Conservation (phyloP, 768 basidiomycete genomes). For the Mycena haematopus region DNA sequence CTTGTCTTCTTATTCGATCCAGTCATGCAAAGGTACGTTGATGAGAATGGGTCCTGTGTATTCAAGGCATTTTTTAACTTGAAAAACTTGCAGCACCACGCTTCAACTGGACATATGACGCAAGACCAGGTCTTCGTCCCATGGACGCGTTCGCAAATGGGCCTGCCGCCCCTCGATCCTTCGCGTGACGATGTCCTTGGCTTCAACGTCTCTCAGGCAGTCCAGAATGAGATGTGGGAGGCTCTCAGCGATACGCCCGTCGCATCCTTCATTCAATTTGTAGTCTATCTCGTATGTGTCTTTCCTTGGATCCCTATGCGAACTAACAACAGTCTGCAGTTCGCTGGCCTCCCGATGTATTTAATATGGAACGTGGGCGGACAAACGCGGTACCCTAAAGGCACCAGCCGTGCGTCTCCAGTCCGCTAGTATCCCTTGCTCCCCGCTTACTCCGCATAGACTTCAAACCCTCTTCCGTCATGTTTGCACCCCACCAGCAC, state of each 20-base stretch:
- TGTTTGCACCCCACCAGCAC: conserved; percentile 84
- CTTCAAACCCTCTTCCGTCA: conserved; percentile 79
- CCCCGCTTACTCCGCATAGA: conserved; percentile 44
- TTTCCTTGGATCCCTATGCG: not conserved
- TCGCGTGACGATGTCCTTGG: conserved; percentile 69
- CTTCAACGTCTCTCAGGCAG: conserved; percentile 66
- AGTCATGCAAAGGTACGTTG: conserved; percentile 11
- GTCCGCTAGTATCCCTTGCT: not conserved
- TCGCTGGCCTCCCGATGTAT: conserved; percentile 88
- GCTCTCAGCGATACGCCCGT: conserved; percentile 93
- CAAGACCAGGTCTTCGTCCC: conserved; percentile 98
- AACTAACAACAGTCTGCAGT: conserved; percentile 41
- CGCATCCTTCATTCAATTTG: conserved; percentile 57
- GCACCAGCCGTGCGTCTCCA: conserved; percentile 76
- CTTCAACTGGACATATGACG: conserved; percentile 90
- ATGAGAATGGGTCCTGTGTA: not conserved
- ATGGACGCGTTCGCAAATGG: conserved; percentile 75
- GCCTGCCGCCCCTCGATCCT: conserved; percentile 69
- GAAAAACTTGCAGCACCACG: conserved; percentile 35
- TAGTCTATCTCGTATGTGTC: conserved; percentile 63
- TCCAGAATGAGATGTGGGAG: conserved; percentile 79
- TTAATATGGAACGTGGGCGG: conserved; percentile 86
- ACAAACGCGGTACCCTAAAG: conserved; percentile 78
- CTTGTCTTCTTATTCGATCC: not conserved
- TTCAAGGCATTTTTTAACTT: not conserved